Base-by-base conservation (phyloP, 1,284 basidiomycete genomes). In the Boletus semigastroideus region DNA sequence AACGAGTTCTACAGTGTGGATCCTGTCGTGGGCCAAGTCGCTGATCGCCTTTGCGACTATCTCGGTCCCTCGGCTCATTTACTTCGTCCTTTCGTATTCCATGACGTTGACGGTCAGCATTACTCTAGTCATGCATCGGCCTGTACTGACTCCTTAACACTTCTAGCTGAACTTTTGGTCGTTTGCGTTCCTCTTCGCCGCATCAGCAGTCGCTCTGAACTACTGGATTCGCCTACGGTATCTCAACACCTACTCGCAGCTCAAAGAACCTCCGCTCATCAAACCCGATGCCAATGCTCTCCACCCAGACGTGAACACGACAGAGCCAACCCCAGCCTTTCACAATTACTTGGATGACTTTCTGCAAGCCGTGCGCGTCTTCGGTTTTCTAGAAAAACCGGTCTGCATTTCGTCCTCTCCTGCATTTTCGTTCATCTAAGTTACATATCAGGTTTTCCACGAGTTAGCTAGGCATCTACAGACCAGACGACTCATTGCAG, bases 271-370 rank as follows among this genome's bases (percentile, higher is more conserved):
- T 5, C 94, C 94, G 0, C 72, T 93, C 28, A 76, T 81, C 50
- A 90, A 92, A 62, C 80, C 85, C 0, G 87, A 92, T 64, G 83
- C 84, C 10, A 86, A 88, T 55, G 86, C 89, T 60, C 77, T 90
- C 34, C 92, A 94, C 71, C 92, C 92, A 3, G 92, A 94, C 66
- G 86, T 93, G n/a, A 92, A 92, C 55, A 82, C 57, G 16, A 68
- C 77, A 61, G 87, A 89, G 53, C 74, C 82, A n/a, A 79, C 86
- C 0, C 80, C 87, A 7, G 82, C 85, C 5, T 94, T 97, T 64
- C 92, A 95, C 66, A 94, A 95, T 63, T 97, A 97, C 65, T 78
- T 98, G 30, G 94, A 97, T 67, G 95, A 98, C 63, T 97, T 98
- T 65, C 71, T 98, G 42, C 88, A 94, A 59, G 94, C 94, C 5